Conservation (phyloP, 192 early-diverging fungal species). For the Neocallimastix lanati region DNA sequence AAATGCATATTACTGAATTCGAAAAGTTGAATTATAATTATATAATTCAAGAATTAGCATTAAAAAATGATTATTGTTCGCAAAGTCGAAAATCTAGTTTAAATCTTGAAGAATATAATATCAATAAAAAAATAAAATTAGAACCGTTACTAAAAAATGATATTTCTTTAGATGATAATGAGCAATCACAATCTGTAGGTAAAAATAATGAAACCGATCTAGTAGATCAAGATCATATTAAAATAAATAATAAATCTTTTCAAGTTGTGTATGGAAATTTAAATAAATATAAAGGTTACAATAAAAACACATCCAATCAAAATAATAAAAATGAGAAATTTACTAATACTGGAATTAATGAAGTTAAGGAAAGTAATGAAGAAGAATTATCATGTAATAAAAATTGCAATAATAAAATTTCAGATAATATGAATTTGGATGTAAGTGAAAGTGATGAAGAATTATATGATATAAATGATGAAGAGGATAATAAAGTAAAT, state of each 20-base stretch:
- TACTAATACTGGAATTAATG: too few relatives aligned
- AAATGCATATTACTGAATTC: neutral
- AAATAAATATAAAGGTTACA: too few relatives aligned
- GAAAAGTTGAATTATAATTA: neutral
- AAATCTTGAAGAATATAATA: neutral
- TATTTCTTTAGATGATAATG: neutral
- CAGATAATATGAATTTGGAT: neutral
- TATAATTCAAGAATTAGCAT: neutral
- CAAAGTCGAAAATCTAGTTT: neutral
- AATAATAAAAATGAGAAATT: neutral
- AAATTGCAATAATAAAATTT: neutral
- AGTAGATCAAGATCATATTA: neutral
- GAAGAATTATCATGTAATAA: neutral
- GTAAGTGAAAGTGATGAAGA: neutral
- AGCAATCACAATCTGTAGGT: too few relatives aligned
- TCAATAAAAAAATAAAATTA: neutral
- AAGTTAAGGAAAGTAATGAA: neutral
- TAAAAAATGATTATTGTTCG: neutral
- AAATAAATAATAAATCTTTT: neutral
- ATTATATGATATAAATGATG: neutral
- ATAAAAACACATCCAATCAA: neutral
- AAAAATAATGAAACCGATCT: neutral
- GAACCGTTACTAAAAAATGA: neutral
- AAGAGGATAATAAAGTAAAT: neutral
- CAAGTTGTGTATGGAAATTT: neutral